Conservation (phyloP, 768 basidiomycete species). For the Mycena sanguinolenta region DNA sequence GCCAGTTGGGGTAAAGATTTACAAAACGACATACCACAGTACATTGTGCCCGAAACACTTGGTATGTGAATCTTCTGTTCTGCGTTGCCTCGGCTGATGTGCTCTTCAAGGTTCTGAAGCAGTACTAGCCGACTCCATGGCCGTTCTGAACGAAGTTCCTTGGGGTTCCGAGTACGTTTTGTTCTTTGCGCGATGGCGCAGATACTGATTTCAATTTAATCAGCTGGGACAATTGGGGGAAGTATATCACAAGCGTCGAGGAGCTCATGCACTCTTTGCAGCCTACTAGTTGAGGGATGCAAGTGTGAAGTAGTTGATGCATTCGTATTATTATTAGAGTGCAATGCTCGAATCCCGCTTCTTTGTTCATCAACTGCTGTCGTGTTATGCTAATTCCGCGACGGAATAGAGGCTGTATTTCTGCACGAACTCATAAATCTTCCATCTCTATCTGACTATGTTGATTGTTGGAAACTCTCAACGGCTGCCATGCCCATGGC, state of each 20-base stretch:
- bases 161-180: slow-evolving; percentile 34
- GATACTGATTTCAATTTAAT: background rate
- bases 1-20: slow-evolving; percentile 1
- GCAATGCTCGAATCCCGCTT: too few species aligned
- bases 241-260: slow-evolving; percentile 33
- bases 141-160: slow-evolving; percentile 16
- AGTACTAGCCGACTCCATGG: background rate
- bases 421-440: too few species aligned
- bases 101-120: background rate
- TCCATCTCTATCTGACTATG: too few species aligned
- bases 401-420: too few species aligned
- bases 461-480: too few species aligned
- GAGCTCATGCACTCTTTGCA: slow-evolving; percentile 29
- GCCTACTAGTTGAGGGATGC: background rate
- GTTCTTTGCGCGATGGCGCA: background rate
- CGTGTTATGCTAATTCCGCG: too few species aligned
- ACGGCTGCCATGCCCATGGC: too few species aligned
- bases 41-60: background rate
- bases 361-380: too few species aligned
- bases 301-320: too few species aligned
- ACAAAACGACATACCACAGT: background rate
- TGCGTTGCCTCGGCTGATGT: background rate
- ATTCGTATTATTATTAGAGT: background rate
- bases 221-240: slow-evolving; percentile 36
- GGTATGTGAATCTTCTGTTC: background rate